phyloP scores from a whole-genome alignment of 257 asterid genomes.

The Penstemon barbatus region DNA sequence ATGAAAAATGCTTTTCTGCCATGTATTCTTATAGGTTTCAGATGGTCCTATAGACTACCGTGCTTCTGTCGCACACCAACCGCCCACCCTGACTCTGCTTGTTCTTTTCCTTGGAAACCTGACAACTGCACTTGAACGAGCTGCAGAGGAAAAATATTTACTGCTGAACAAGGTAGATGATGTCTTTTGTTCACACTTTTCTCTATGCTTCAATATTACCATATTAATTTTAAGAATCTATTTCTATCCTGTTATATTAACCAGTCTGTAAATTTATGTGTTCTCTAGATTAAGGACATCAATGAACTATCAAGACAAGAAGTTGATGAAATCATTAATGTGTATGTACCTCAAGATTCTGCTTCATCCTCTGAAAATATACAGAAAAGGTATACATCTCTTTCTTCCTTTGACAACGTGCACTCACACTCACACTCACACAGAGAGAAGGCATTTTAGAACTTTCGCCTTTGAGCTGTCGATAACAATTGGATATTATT shows the following conservation, averaged over 20 bases:
- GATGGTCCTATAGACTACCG: slow-evolving; percentile 52
- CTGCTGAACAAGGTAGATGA: slow-evolving; percentile 74
- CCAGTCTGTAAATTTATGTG: slow-evolving; percentile 7
- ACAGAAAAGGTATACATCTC: slow-evolving; percentile 61
- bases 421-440: not conserved
- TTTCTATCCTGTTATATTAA: slow-evolving; percentile 7
- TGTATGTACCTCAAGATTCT: slow-evolving; percentile 55
- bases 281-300: slow-evolving; percentile 78
- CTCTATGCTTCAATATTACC: slow-evolving; percentile 8
- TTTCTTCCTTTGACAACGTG: slow-evolving; percentile 2
- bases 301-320: slow-evolving; percentile 95
- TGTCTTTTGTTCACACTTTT: slow-evolving; percentile 5
- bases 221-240: not conserved
- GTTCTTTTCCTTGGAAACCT: slow-evolving; percentile 63
- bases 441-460: not conserved
- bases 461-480: too few species aligned
- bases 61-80: slow-evolving; percentile 60
- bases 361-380: slow-evolving; percentile 70
- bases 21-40: slow-evolving; percentile 55
- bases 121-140: slow-evolving; percentile 66
- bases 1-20: slow-evolving; percentile 16
- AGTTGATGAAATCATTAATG: slow-evolving; percentile 81
- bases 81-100: slow-evolving; percentile 69
- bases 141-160: slow-evolving; percentile 79
- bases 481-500: too few species aligned